These are phyloP conservation scores for Penicillium chermesinum DNA, from an alignment of 495 filamentous ascomycete species.

Conservation along the genomic window DNA sequence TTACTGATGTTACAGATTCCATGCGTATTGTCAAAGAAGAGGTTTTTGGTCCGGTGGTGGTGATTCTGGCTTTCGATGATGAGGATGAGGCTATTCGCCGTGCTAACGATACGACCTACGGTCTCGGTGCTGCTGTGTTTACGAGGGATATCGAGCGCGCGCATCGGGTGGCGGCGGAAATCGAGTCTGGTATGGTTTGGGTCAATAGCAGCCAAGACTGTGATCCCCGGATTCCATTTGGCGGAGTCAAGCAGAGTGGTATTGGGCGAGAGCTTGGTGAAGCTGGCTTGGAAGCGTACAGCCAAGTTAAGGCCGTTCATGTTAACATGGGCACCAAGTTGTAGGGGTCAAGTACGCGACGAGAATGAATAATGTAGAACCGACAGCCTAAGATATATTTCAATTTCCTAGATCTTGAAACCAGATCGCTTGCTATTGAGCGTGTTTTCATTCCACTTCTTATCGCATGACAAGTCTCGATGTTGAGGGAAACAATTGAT, in stretches of 20 bases:
- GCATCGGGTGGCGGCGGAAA: constrained; percentile 74
- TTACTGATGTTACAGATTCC: constrained; percentile 60
- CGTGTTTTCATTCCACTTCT: no score
- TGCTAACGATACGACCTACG: constrained; percentile 85
- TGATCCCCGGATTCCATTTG: constrained; percentile 73
- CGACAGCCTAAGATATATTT: no score
- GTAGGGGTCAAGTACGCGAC: no score
- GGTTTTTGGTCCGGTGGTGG: constrained; percentile 86
- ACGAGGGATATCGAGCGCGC: constrained; percentile 72
- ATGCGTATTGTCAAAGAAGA: constrained; percentile 69
- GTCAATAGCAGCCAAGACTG: constrained; percentile 79
- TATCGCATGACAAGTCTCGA: no score
- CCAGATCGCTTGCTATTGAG: no score
- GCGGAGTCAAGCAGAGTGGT: constrained; percentile 91
- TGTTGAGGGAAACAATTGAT: no score
- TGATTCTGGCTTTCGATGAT: constrained; percentile 69
- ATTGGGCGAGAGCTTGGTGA: constrained; percentile 86
- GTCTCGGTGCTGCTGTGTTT: constrained; percentile 82
- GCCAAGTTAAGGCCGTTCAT: constrained; percentile 72
- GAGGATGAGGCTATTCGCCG: constrained; percentile 77
- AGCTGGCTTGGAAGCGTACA: constrained; percentile 73
- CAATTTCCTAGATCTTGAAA: no score
- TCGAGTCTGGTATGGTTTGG: constrained; percentile 96
- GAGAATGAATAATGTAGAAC: neutral
- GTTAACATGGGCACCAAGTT: constrained; percentile 60